phyloP scores from a whole-genome alignment of 306 rosid genomes.

The Vicia faba region DNA sequence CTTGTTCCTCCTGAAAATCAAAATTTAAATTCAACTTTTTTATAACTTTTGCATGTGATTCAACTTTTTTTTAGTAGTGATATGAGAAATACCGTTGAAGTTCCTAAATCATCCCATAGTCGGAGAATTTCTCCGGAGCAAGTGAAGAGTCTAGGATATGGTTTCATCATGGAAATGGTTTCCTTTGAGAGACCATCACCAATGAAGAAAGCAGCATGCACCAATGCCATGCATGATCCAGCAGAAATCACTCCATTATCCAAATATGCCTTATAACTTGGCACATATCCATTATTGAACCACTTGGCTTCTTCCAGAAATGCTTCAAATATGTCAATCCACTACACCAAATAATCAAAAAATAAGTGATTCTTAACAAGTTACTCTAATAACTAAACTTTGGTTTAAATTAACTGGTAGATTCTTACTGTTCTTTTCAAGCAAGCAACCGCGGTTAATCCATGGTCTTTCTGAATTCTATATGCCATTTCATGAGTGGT shows the following conservation, averaged over 20 bases:
- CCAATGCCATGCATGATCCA: constrained; percentile 54
- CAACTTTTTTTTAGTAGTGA: neutral
- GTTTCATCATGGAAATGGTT: constrained; percentile 40
- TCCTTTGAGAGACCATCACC: constrained; percentile 42
- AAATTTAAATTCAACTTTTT: neutral
- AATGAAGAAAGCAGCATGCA: constrained; percentile 48
- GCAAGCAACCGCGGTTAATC: constrained; percentile 33
- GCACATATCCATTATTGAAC: constrained; percentile 38
- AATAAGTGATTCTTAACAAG: constrained; percentile 18
- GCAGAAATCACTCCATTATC: constrained; percentile 50
- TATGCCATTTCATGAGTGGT: constrained; percentile 50
- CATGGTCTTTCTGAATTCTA: constrained; percentile 42
- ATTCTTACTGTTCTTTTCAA: constrained; percentile 47
- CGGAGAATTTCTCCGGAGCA: constrained; percentile 53
- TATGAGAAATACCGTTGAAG: constrained; percentile 36
- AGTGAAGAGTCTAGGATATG: constrained; percentile 50
- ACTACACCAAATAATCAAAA: constrained; percentile 39
- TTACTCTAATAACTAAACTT: constrained; percentile 39
- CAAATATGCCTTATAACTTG: constrained; percentile 38
- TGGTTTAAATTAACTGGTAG: neutral
- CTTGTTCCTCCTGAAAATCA: constrained; percentile 47
- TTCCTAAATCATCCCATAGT: constrained; percentile 56
- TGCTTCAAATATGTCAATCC: constrained; percentile 57
- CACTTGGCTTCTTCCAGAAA: constrained; percentile 54
- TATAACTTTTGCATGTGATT: neutral